A percentile compares a stretch with the other conserved stretches of the same genome.
phyloP scores from a whole-genome alignment of 352 stramenopile species.

The Phytophthora cajani region DNA sequence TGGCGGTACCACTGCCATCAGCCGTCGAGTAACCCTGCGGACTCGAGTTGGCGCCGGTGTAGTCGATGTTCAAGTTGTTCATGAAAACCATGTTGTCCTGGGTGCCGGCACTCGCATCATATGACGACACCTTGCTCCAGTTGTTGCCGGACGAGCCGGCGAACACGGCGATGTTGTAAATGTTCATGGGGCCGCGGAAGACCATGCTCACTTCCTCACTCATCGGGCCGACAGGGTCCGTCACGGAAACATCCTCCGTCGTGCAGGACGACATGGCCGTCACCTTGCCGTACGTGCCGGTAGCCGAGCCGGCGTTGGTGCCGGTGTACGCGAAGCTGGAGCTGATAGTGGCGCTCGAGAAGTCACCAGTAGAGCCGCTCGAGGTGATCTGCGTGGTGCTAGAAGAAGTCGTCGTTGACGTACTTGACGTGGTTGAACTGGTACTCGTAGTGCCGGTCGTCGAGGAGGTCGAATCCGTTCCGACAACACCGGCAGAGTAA shows the following conservation, averaged over 20 bases:
- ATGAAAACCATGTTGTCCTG: conserved; percentile 67
- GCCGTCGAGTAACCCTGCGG: conserved; percentile 54
- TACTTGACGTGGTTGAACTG: conserved; percentile 6
- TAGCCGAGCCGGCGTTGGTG: conserved; percentile 43
- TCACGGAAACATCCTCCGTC: conserved; percentile 41
- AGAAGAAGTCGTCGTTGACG: background rate
- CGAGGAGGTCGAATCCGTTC: conserved; percentile 9
- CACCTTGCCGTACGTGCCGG: conserved; percentile 55
- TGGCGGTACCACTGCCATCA: conserved; percentile 39
- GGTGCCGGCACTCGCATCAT: conserved; percentile 32
- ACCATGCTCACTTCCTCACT: conserved; percentile 65
- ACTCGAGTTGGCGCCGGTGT: conserved; percentile 47
- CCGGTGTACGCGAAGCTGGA: conserved; percentile 58
- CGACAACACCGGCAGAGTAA: conserved; percentile 26
- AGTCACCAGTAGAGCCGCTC: conserved; percentile 27
- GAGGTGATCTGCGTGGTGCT: conserved; percentile 19
- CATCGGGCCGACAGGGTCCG: conserved; percentile 50
- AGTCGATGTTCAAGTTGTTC: conserved; percentile 72
- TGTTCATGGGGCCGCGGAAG: conserved; percentile 67
- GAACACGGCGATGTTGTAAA: conserved; percentile 70
- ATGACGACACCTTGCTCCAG: conserved; percentile 60
- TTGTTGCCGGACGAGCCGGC: conserved; percentile 25
- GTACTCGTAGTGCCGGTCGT: conserved; percentile 9
- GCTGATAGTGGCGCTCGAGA: conserved; percentile 51
- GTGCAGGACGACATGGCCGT: conserved; percentile 42